Base-by-base conservation (phyloP, 192 early-diverging fungal species). In the Thamnidium elegans region DNA sequence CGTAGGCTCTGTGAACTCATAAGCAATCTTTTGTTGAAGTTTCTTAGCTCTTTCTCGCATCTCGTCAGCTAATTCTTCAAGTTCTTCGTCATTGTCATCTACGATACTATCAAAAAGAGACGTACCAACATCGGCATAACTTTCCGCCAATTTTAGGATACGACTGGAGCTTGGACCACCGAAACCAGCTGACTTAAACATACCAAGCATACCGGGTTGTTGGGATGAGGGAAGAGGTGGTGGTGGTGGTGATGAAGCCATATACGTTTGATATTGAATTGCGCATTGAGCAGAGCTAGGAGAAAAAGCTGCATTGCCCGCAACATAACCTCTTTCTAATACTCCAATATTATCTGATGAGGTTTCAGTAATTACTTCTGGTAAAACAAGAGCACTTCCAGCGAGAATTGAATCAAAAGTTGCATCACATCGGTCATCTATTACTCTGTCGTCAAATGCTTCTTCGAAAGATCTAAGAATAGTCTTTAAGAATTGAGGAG, bases 391-490 rank as follows among this genome's bases (percentile, higher is more conserved):
- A 48, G 13, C 31, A 31, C 32, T 36, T 32, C 21, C 17, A 26
- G 58, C 43, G 4, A 59, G 43, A 15, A 59, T 59, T 31, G 36
- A 43, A 59, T 59, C 58, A 59, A 59, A 59, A 2, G 13, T 44
- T 3, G 13, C 4, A 4, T 59, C 58, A 39, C 42, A 45, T 26
- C 21, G 36, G 10, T 20, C 21, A 45, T 59, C 43, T 20, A 26
- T 17, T 7, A 39, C n/a, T 7, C 36, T 42, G 0, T 63, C 36
- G 1, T 63, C 36, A 39, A 17, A 55, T 21, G 59, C 39, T 46
- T 63, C 68, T 23, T 62, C 48, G 50, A 80, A 74, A 42, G 58
- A 68, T n/a, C 66, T 64, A 7, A 72, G 42, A 4, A 81, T 67
- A 3, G 67, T 59, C 13, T 58, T 15, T 14, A 63, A 34, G 4